These are phyloP conservation scores for Mucor velutinosus DNA, from an alignment of 371 early-diverging fungal genomes.

Conservation along the genomic window DNA sequence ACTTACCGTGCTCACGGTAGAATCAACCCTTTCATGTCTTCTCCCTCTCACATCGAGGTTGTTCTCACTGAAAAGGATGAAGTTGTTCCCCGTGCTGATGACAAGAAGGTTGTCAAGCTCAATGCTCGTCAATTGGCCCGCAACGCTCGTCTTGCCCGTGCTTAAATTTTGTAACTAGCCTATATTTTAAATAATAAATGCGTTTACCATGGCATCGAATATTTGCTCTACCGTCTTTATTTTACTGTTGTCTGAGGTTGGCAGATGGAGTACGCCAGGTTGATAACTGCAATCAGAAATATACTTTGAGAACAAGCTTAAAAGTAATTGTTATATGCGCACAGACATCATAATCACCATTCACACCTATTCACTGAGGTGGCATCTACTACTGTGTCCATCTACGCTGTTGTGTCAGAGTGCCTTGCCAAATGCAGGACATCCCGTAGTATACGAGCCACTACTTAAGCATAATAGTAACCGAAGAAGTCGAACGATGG, in stretches of 20 bases:
- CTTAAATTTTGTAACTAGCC: constrained; percentile 29
- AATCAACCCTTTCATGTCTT: constrained; percentile 95
- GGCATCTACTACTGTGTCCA: no score
- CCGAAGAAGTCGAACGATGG: neutral
- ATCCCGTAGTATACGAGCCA: neutral
- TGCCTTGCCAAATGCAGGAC: neutral
- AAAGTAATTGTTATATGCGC: no score
- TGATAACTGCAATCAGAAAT: no score
- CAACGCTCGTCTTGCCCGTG: constrained; percentile 55
- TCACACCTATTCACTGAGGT: no score
- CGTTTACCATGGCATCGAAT: constrained; percentile 5
- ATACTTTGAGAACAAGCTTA: no score
- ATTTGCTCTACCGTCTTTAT: no score
- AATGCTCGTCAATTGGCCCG: constrained; percentile 64
- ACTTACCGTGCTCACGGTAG: constrained; percentile 99
- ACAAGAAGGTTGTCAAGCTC: constrained; percentile 56
- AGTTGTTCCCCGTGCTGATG: constrained; percentile 72
- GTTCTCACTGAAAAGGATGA: constrained; percentile 86
- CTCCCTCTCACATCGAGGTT: constrained; percentile 98
- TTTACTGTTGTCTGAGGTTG: no score
- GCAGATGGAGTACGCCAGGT: no score
- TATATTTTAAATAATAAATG: constrained; percentile 11
- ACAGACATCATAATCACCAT: no score
- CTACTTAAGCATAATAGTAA: neutral
- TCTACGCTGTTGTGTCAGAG: neutral